Evolutionary conservation across 2,329 filamentous ascomycete species (phyloP).

Genomic region (Davidsoniella neocaledoniae): DNA sequence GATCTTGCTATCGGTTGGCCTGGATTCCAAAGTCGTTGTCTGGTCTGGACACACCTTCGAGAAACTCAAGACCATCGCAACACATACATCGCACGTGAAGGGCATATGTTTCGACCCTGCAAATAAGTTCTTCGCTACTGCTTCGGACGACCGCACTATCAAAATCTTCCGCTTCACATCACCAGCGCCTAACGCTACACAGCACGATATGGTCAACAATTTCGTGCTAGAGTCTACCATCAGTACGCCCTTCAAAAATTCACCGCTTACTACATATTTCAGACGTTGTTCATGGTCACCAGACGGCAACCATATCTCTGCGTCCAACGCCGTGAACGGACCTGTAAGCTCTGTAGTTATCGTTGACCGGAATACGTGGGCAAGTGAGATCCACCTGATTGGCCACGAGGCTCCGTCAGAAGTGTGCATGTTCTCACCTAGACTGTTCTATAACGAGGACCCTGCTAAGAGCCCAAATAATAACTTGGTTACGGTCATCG

Average conservation of each 20-base stretch:
- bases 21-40: constrained; percentile 95
- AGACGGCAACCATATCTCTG: constrained; percentile 91
- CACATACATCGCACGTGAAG: constrained; percentile 95
- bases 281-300: constrained; percentile 94
- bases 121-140: constrained; percentile 98
- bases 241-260: constrained; percentile 69
- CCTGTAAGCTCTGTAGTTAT: constrained; percentile 96
- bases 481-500: constrained; percentile 72
- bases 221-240: constrained; percentile 93
- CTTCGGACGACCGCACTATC: constrained; percentile 90
- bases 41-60: constrained; percentile 98
- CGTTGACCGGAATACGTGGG: constrained; percentile 81
- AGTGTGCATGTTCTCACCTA: constrained; percentile 90
- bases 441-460: constrained; percentile 63
- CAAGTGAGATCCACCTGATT: constrained; percentile 92
- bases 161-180: constrained; percentile 93
- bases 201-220: constrained; percentile 92
- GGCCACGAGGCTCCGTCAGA: constrained; percentile 94
- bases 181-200: constrained; percentile 74
- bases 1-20: constrained; percentile 82
- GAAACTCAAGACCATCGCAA: constrained; percentile 82
- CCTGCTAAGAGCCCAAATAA: constrained; percentile 36
- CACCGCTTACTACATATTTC: constrained; percentile 92
- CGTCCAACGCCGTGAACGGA: constrained; percentile 91
- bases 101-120: constrained; percentile 97